Base-by-base conservation (phyloP, 345 rosid species). In the Microthlaspi erraticum region DNA sequence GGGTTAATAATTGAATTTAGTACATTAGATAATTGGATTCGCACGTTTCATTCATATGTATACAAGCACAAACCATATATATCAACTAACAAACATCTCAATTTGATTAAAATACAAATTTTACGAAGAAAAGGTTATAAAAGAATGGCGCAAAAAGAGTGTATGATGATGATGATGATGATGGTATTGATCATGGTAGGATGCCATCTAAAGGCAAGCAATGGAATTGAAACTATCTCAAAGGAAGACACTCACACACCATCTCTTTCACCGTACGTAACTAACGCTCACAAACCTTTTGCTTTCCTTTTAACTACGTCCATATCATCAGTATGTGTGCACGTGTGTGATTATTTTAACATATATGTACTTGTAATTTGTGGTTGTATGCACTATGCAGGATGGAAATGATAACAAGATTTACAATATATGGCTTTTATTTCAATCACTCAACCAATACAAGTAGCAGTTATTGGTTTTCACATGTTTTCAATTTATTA, bases 121-220 rank as follows among this genome's bases (percentile, higher is more conserved):
- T 1, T 8, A 9, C 9, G 39, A 37, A 37, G 9, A 37, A 5
- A 20, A 20, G 2, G 2, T 54, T 54, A 7, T 31, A 60, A 42
- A n/a, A 13, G 10, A 39, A 60, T 42, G 65, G 19, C 38, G 8
- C 36, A 42, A 29, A 57, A 11, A 6, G 5, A 42, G 12, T 60
- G 65, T 17, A 29, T 44, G 57, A 19, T 46, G 29, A 63, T 1
- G 23, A 20, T 20, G 23, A n/a, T n/a, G n/a, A n/a, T 63, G 13
- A 12, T 36, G 20, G 13, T 45, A 49, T 14, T 49, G 34, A 19
- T 64, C 34, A 6, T 64, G 45, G 1, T 34, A 14, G 19, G 34
- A 48, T 48, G 20, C 19, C 34, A 13, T 36, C 41, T 64, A 18
- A n/a, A 33, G n/a, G 9, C 34, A 33, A 48, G 68, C 68, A 64